These are phyloP conservation scores for Plantago major DNA, from an alignment of 257 asterid species.

Conservation along the genomic window DNA sequence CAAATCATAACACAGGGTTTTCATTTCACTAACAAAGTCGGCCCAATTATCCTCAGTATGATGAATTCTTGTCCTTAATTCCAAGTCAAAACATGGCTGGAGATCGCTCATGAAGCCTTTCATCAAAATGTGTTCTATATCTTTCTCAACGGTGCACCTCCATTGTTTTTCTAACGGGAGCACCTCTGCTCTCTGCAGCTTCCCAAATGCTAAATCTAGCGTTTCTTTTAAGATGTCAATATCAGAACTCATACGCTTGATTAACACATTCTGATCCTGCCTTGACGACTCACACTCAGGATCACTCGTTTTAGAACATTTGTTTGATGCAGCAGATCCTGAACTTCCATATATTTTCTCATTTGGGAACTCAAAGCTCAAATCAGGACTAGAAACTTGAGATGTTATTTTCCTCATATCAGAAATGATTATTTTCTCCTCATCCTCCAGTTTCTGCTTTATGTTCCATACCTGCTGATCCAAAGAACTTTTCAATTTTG, in stretches of 20 bases:
- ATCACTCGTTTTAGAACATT: slow-evolving; percentile 15
- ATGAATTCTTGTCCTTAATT: slow-evolving; percentile 28
- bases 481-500: slow-evolving; percentile 34
- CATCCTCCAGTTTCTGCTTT: slow-evolving; percentile 57
- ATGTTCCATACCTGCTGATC: slow-evolving; percentile 52
- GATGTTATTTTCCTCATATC: slow-evolving; percentile 28
- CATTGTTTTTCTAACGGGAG: slow-evolving; percentile 64
- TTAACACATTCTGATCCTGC: slow-evolving; percentile 36
- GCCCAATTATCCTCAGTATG: slow-evolving; percentile 30
- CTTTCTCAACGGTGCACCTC: slow-evolving; percentile 55
- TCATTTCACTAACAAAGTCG: slow-evolving; percentile 31
- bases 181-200: slow-evolving; percentile 43
- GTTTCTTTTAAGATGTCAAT: slow-evolving; percentile 57
- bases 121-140: slow-evolving; percentile 31
- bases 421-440: slow-evolving; percentile 21
- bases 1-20: slow-evolving; percentile 29
- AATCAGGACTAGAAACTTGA: slow-evolving; percentile 33
- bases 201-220: slow-evolving; percentile 59
- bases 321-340: slow-evolving; percentile 13
- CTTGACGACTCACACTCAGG: slow-evolving; percentile 14
- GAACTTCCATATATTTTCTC: slow-evolving; percentile 23
- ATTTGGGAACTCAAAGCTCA: slow-evolving; percentile 31
- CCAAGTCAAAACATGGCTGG: slow-evolving; percentile 22
- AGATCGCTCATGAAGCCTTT: slow-evolving; percentile 45
- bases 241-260: slow-evolving; percentile 58